Conservation (phyloP, 108 stramenopile species). For the Fragilaria radians region DNA sequence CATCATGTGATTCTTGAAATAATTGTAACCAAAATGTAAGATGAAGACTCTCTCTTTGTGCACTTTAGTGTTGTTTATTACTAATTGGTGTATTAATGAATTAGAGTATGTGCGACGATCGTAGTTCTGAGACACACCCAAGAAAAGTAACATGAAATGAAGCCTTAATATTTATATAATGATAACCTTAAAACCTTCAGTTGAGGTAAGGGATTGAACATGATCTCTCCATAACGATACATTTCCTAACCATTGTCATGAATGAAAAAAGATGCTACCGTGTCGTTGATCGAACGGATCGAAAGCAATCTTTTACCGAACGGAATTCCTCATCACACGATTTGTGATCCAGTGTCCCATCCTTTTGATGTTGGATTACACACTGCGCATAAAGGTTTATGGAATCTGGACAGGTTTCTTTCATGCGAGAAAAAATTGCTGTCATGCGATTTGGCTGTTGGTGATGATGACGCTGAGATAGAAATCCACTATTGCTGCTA, state of each 20-base stretch:
- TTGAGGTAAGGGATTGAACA: background rate
- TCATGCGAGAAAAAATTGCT: background rate
- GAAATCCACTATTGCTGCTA: no score
- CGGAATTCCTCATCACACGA: background rate
- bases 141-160: background rate
- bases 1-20: background rate
- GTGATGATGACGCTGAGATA: no score
- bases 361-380: background rate
- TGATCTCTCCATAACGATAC: background rate
- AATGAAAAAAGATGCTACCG: background rate
- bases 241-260: background rate
- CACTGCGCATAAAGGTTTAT: background rate
- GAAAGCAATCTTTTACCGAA: background rate
- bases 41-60: no score
- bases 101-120: no score
- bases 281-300: background rate
- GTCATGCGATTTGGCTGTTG: background rate
- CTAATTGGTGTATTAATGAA: no score
- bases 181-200: background rate
- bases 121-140: background rate
- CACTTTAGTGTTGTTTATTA: no score
- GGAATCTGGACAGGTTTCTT: background rate
- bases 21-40: no score
- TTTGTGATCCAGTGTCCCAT: background rate
- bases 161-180: background rate